Percentiles rank a stretch among this genome's conserved stretches.
Evolutionary conservation across 1,284 basidiomycete genomes (phyloP).

Genomic region (Quambalaria eucalypti): DNA sequence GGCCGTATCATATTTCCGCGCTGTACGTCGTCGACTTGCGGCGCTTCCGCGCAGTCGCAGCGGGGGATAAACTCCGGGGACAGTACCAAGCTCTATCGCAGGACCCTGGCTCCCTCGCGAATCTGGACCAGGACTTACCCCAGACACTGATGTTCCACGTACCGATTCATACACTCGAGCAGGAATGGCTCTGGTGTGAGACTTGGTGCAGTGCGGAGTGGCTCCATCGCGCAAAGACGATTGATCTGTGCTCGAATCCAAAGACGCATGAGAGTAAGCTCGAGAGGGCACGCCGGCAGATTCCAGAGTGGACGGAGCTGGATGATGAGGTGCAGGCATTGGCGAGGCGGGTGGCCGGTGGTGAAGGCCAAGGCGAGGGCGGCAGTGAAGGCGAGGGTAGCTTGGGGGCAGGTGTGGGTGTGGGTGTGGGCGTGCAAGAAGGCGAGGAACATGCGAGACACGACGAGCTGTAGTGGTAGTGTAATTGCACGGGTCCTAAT

Average conservation of each 20-base stretch:
- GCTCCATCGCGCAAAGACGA: conserved; percentile 38
- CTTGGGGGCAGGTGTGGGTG: no score
- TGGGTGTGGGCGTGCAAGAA: neutral
- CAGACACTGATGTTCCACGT: conserved; percentile 23
- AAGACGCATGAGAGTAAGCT: conserved; percentile 83
- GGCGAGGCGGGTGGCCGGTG: conserved; percentile 15
- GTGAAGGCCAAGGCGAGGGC: neutral
- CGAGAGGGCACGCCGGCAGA: conserved; percentile 71
- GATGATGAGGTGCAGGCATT: conserved; percentile 53
- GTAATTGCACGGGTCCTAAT: neutral
- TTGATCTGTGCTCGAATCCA: conserved; percentile 48
- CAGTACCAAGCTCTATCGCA: conserved; percentile 87
- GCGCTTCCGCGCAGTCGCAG: conserved; percentile 66
- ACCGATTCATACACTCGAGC: conserved; percentile 35
- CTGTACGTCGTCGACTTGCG: conserved; percentile 94
- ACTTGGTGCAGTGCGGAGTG: conserved; percentile 42
- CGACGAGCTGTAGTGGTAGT: neutral
- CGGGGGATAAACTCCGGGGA: conserved; percentile 75
- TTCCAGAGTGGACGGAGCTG: conserved; percentile 94
- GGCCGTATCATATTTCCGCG: conserved; percentile 52
- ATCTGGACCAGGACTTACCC: conserved; percentile 68
- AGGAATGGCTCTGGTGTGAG: conserved; percentile 46
- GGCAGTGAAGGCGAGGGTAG: no score
- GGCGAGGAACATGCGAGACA: neutral
- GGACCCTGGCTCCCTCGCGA: conserved; percentile 84